A percentile compares a stretch with the other conserved stretches of the same genome.
Evolutionary conservation across 23 red algal species (phyloP).

Genomic region (Gracilariopsis chorda): DNA sequence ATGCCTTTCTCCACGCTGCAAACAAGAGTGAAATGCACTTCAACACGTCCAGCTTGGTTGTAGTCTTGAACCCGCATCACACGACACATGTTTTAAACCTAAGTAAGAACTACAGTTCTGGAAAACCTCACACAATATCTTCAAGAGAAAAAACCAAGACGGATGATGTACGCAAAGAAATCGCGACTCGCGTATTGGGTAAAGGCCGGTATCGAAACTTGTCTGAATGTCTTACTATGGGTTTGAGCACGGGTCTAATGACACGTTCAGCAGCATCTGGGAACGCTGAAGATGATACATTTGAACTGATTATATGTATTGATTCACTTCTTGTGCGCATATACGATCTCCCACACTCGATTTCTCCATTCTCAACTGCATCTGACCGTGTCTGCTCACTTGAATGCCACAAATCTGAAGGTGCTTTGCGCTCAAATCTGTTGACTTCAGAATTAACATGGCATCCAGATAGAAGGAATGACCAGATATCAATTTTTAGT

Average conservation of each 20-base stretch:
- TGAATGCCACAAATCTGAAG: neutral
- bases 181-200: neutral
- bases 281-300: slow-evolving; percentile 27
- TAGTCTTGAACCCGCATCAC: slow-evolving; percentile 59
- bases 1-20: slow-evolving; percentile 41
- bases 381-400: slow-evolving; percentile 14
- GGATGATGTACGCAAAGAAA: neutral
- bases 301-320: neutral
- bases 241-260: slow-evolving; percentile 13
- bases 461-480: neutral
- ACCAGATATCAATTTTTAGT: slow-evolving; percentile 6
- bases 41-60: neutral
- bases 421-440: slow-evolving; percentile 12
- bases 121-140: slow-evolving; percentile 34
- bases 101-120: slow-evolving; percentile 22
- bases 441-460: neutral
- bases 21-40: slow-evolving; percentile 38
- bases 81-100: slow-evolving; percentile 22
- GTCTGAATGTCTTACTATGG: slow-evolving; percentile 38
- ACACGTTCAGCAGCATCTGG: neutral
- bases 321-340: slow-evolving; percentile 39
- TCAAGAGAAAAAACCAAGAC: neutral
- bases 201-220: slow-evolving; percentile 5
- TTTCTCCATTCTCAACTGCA: slow-evolving; percentile 1
- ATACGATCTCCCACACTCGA: slow-evolving; percentile 37